Conservation (phyloP, 768 basidiomycete species). For the Suillus decipiens region DNA sequence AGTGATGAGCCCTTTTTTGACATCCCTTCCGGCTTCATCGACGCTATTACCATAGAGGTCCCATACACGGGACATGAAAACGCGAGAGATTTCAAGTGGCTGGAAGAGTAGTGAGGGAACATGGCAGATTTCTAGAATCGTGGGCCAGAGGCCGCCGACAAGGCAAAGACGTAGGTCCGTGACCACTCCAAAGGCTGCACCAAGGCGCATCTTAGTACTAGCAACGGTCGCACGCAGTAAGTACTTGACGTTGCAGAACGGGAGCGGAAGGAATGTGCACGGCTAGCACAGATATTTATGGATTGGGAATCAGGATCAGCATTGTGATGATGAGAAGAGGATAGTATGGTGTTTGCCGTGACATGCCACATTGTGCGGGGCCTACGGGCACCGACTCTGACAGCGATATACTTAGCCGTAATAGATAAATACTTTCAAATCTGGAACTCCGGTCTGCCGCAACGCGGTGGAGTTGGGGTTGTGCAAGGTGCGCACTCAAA, state of each 20-base stretch:
- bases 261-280: neutral
- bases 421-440: too few relatives aligned
- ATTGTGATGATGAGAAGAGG: neutral
- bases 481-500: too few relatives aligned
- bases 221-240: neutral
- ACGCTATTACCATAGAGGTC: conserved; percentile 44
- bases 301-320: neutral
- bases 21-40: conserved; percentile 42
- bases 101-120: conserved; percentile 47
- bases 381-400: too few relatives aligned
- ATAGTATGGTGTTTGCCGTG: neutral
- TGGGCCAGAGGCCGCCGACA: conserved; percentile 43
- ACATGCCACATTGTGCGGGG: neutral
- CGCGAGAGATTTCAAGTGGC: conserved; percentile 46
- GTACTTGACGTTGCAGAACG: neutral
- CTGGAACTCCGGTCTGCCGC: too few relatives aligned
- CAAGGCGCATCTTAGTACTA: neutral
- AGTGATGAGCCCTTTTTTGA: conserved; percentile 52
- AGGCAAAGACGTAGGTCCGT: conserved; percentile 46
- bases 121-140: conserved; percentile 40
- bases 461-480: too few relatives aligned
- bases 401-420: too few relatives aligned
- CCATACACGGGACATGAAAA: conserved; percentile 67
- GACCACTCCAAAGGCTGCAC: neutral
- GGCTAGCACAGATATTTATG: neutral